Conservation (phyloP, 2,329 filamentous ascomycete species). For the Sporothrix mexicana region DNA sequence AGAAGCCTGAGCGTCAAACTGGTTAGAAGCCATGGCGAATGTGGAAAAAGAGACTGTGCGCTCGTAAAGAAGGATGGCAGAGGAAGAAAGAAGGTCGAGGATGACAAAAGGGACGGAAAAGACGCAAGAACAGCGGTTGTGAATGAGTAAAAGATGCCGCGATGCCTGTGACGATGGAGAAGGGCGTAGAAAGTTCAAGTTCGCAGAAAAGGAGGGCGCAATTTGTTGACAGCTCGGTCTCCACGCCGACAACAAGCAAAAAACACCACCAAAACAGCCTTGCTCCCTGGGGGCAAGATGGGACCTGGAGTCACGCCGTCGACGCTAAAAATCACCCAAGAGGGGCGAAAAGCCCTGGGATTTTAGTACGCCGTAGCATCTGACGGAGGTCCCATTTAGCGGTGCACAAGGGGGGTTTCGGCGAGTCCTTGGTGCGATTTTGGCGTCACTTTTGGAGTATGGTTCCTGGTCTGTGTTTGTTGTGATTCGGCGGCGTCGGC, state of each 20-base stretch:
- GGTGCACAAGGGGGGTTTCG: conserved; percentile 15
- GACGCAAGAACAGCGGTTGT: neutral
- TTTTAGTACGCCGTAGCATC: conserved; percentile 26
- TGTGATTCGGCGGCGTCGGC: neutral
- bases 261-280: conserved; percentile 5
- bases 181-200: neutral
- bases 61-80: neutral
- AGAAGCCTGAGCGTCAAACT: conserved; percentile 65
- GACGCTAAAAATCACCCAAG: conserved; percentile 19
- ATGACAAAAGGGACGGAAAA: too few species aligned
- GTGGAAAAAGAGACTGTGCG: neutral
- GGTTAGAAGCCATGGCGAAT: conserved; percentile 57
- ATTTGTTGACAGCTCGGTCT: conserved; percentile 27
- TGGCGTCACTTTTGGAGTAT: conserved; percentile 28
- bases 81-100: neutral
- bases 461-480: neutral
- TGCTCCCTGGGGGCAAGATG: neutral
- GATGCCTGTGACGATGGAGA: conserved; percentile 7
- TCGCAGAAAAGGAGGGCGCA: conserved; percentile 21
- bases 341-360: conserved; percentile 5
- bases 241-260: conserved; percentile 15
- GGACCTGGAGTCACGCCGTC: conserved; percentile 19
- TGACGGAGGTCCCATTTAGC: conserved; percentile 24
- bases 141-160: conserved; percentile 10
- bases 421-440: conserved; percentile 27